phyloP scores from a whole-genome alignment of 2,329 filamentous ascomycete genomes.

The Coniochaeta prunicola region DNA sequence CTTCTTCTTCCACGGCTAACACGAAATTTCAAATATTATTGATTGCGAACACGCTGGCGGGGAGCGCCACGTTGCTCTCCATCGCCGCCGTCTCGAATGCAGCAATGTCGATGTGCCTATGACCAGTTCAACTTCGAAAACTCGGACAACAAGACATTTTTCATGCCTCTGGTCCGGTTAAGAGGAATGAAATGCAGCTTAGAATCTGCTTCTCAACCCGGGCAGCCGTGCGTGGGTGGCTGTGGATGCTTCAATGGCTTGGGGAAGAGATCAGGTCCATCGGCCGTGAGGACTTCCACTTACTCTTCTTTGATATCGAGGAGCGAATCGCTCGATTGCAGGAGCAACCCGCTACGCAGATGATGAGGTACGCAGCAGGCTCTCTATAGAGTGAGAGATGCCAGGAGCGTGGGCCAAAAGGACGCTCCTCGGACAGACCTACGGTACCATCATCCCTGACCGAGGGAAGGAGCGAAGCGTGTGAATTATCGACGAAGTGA shows the following conservation, averaged over 20 bases:
- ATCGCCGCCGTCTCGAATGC: conserved; percentile 32
- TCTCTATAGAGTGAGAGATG: no score
- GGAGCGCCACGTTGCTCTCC: conserved; percentile 29
- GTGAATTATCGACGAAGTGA: conserved; percentile 28
- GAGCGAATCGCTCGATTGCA: conserved; percentile 29
- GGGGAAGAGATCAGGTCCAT: conserved; percentile 28
- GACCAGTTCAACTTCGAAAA: conserved; percentile 31
- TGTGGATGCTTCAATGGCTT: conserved; percentile 24
- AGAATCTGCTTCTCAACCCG: conserved; percentile 37
- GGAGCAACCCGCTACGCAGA: conserved; percentile 31
- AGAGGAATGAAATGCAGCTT: conserved; percentile 32
- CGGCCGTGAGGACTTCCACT: conserved; percentile 35
- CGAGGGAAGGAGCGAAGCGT: conserved; percentile 20
- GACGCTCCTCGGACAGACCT: conserved; percentile 31
- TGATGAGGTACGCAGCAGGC: conserved; percentile 19
- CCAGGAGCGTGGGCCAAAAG: conserved; percentile 27
- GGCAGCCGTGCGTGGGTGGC: conserved; percentile 39
- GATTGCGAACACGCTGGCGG: conserved; percentile 29
- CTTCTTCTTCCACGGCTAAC: not conserved
- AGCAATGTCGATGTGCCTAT: conserved; percentile 35
- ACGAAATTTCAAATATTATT: conserved; percentile 14
- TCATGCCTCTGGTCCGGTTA: conserved; percentile 35
- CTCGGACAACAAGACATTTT: conserved; percentile 29
- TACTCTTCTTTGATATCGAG: conserved; percentile 40
- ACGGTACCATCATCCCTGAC: conserved; percentile 28